Conservation (phyloP, 2,329 filamentous ascomycete species). For the Dactylella cylindrospora region DNA sequence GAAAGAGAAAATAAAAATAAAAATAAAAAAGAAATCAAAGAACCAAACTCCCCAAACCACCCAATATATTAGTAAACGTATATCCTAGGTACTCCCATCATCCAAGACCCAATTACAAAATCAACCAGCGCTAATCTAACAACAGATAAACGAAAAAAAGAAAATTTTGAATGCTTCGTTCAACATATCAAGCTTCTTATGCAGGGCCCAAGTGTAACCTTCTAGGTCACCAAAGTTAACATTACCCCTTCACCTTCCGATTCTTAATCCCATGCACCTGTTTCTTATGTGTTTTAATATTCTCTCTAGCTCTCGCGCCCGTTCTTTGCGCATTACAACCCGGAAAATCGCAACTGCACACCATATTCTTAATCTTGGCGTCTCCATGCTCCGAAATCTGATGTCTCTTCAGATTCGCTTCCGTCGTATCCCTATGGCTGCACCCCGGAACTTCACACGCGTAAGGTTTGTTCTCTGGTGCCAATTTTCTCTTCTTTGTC, state of each 20-base stretch:
- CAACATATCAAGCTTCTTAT: too few relatives aligned
- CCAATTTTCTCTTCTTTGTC: constrained; percentile 7
- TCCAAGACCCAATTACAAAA: too few relatives aligned
- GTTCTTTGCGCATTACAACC: constrained; percentile 11
- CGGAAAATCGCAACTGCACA: constrained; percentile 7
- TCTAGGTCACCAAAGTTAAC: too few relatives aligned
- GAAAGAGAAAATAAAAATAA: too few relatives aligned
- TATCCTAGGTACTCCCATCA: too few relatives aligned
- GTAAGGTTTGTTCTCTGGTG: constrained; percentile 11
- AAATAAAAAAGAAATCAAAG: too few relatives aligned
- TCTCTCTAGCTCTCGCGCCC: constrained; percentile 9
- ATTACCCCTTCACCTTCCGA: constrained; percentile 1
- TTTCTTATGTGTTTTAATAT: constrained; percentile 27
- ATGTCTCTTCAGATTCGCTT: constrained; percentile 17
- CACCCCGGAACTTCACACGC: constrained; percentile 9
- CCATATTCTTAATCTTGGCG: constrained; percentile 5
- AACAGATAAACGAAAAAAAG: too few relatives aligned
- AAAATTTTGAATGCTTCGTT: too few relatives aligned
- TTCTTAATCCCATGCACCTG: constrained; percentile 6
- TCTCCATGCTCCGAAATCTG: constrained; percentile 17
- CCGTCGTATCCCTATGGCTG: constrained; percentile 11
- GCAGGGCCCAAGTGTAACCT: too few relatives aligned
- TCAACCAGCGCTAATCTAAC: too few relatives aligned
- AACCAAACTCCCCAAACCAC: too few relatives aligned
- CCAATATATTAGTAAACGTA: too few relatives aligned